Evolutionary conservation across 1,284 basidiomycete genomes (phyloP), one percentile per base, ranked within the genome.

Genomic region (Cryptococcus hybrid): DNA sequence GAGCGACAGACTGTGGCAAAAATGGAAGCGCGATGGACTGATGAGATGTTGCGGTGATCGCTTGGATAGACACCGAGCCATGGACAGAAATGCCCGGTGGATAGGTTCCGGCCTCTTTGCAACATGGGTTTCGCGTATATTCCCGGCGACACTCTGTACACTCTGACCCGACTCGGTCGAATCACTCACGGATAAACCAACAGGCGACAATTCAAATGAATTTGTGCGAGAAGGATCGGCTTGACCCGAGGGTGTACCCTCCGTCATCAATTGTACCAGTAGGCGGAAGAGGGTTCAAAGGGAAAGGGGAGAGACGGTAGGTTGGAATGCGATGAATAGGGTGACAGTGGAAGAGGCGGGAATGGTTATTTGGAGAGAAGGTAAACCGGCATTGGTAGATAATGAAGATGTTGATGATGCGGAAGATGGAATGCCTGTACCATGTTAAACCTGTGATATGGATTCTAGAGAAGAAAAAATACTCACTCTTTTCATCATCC

Each of bases 1-100:
- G 73, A 75, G 47, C 69, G 61, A 55, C 75, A 76, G 42, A 77
- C 69, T 3, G 74, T 73, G 4, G 75, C 75, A 55, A 72, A 59
- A 76, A 74, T 1, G 75, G 75, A 1, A 77, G 55, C 15, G 59
- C 63, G 57, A 76, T 36, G 48, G 60, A 64, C 51, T 77, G 67
- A n/a, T 59, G 51, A 2, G 50, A 39, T 2, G 37, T 15, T 7
- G 37, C 18, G 2, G 65, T 55, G 46, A 67, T 61, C 3, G 74
- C 74, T 40, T 65, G 69, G 38, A 77, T 61, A 43, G 66, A 55
- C 50, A 77, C 69, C 3, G 68, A 70, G 30, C 74, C 75, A 56
- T 77, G 75, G 6, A 75, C 70, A 2, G 74, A 72, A 70, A 74
- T 1, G 74, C 63, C 6, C 73, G 67, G 40, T 76, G 68, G 18